phyloP scores from a whole-genome alignment of 768 basidiomycete species.

The Pisolithus sp. region DNA sequence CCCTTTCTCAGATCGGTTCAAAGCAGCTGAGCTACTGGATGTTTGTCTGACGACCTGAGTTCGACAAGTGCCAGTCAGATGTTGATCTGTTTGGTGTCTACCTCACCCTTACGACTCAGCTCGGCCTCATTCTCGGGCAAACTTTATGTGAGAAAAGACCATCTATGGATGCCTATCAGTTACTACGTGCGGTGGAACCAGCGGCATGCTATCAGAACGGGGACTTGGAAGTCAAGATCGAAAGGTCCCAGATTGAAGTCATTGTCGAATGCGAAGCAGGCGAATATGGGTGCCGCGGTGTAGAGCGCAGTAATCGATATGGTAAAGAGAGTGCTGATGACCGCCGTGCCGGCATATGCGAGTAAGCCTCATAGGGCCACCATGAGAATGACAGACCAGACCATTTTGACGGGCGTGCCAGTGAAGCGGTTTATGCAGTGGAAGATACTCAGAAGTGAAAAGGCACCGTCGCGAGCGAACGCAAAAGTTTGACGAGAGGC shows the following conservation, averaged over 20 bases:
- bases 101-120: too few species aligned
- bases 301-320: conserved; percentile 42
- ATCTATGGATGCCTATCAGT: neutral
- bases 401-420: conserved; percentile 51
- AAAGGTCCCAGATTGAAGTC: conserved; percentile 44
- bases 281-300: conserved; percentile 43
- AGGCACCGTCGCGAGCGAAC: conserved; percentile 54
- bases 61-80: too few species aligned
- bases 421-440: conserved; percentile 50
- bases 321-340: conserved; percentile 54
- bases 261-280: conserved; percentile 42
- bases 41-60: too few species aligned
- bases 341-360: conserved; percentile 47
- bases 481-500: conserved; percentile 53
- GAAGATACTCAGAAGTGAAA: conserved; percentile 50
- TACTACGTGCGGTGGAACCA: neutral
- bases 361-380: conserved; percentile 44
- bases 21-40: too few species aligned
- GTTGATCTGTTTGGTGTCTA: too few species aligned
- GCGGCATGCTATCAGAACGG: neutral
- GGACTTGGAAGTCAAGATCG: conserved; percentile 35
- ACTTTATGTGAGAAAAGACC: too few species aligned
- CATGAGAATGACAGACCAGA: conserved; percentile 41
- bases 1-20: too few species aligned
- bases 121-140: too few species aligned